Evolutionary conservation across 2,329 filamentous ascomycete genomes (phyloP).

Genomic region (Botryotinia convoluta): DNA sequence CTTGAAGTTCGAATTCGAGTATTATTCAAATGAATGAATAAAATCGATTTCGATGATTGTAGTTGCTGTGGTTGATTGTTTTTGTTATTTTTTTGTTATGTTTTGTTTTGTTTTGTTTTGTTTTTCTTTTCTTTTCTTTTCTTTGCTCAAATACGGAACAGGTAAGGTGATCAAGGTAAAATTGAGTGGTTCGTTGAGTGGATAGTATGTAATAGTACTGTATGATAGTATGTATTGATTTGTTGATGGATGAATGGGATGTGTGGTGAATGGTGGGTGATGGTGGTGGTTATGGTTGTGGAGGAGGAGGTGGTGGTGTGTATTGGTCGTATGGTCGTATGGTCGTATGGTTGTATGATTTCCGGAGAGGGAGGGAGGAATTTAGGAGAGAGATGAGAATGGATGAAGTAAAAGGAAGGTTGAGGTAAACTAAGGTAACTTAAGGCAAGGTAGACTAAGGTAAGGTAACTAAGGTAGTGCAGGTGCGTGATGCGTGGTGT

Average conservation of each 20-base stretch:
- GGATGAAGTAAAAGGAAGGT: not conserved
- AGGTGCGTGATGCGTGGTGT: constrained; percentile 3
- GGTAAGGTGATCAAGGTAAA: not conserved
- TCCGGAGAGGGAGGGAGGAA: not conserved
- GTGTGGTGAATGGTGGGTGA: not conserved
- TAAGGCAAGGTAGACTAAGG: not conserved
- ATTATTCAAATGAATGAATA: not conserved
- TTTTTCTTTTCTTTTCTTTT: not conserved
- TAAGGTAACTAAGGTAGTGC: not conserved
- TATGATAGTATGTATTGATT: not conserved
- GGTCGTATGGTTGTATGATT: not conserved
- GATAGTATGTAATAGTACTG: not conserved
- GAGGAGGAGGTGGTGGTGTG: not conserved
- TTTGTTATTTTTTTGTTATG: not conserved
- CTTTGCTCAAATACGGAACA: not conserved
- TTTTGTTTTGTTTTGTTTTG: not conserved
- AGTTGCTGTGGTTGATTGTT: constrained; percentile 11
- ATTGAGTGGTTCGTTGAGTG: not conserved
- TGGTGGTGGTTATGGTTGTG: not conserved
- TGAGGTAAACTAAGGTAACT: not conserved
- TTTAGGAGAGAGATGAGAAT: not conserved
- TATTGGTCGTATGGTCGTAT: not conserved
- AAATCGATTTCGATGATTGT: constrained; percentile 9
- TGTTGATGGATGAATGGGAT: not conserved
- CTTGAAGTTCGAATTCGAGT: not conserved